Percentiles rank a stretch among this genome's conserved stretches.
Conservation (phyloP, 2,329 filamentous ascomycete genomes). For the Knoxdaviesia proteae region DNA sequence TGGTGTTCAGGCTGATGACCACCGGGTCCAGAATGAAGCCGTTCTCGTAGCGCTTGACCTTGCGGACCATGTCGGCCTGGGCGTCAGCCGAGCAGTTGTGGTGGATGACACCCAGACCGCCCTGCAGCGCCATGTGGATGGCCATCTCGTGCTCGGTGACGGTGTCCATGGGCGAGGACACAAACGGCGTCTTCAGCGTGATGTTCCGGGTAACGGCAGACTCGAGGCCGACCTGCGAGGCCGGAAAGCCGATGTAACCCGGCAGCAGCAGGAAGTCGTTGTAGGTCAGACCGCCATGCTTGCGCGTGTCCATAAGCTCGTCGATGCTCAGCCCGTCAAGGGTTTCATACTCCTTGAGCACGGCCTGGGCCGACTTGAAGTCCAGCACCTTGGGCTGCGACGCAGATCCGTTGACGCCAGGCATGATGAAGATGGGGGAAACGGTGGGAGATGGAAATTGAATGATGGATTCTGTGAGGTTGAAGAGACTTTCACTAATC, state of each 20-base stretch:
- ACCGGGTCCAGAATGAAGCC: slow-evolving; percentile 95
- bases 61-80: slow-evolving; percentile 96
- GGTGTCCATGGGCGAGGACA: slow-evolving; percentile 98
- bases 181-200: slow-evolving; percentile 83
- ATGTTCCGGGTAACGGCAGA: slow-evolving; percentile 90
- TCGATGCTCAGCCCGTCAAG: slow-evolving; percentile 74
- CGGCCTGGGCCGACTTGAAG: slow-evolving; percentile 53
- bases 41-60: slow-evolving; percentile 98
- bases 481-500: slow-evolving; percentile 16
- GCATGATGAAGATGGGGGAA: slow-evolving; percentile 29
- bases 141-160: slow-evolving; percentile 99
- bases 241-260: slow-evolving; percentile 95
- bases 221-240: slow-evolving; percentile 71
- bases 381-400: slow-evolving; percentile 51
- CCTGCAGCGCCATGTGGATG: slow-evolving; percentile 83
- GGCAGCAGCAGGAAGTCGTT: slow-evolving; percentile 96
- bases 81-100: slow-evolving; percentile 98
- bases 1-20: slow-evolving; percentile 71
- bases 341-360: slow-evolving; percentile 61
- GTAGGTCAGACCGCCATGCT: slow-evolving; percentile 87
- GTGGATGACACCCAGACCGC: slow-evolving; percentile 85
- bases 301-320: slow-evolving; percentile 75
- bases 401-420: slow-evolving; percentile 31
- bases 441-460: slow-evolving; percentile 8
- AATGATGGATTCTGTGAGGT: slow-evolving; percentile 17